Evolutionary conservation across 306 rosid species (phyloP).

Genomic region (Sphenostylis stenocarpa): DNA sequence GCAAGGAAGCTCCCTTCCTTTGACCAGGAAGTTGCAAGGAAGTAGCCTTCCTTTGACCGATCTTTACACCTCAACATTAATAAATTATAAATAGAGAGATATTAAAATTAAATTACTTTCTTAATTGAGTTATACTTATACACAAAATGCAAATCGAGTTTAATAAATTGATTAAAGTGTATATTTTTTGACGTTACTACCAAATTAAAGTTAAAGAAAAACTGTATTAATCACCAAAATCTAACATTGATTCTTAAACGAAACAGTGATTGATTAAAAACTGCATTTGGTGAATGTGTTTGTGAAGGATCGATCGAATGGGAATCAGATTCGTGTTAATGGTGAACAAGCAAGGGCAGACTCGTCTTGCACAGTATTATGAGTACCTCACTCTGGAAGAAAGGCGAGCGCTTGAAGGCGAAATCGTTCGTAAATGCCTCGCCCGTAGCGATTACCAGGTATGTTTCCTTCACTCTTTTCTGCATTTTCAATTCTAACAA

Average conservation of each 20-base stretch:
- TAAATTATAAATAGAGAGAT: no score
- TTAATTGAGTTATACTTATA: no score
- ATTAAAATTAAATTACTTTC: no score
- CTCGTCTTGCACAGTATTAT: conserved; percentile 92
- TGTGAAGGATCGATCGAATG: conserved; percentile 37
- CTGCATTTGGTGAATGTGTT: background rate
- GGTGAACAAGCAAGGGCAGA: conserved; percentile 96
- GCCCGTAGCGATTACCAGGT: conserved; percentile 88
- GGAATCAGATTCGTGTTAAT: conserved; percentile 90
- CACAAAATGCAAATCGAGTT: no score
- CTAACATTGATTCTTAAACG: background rate
- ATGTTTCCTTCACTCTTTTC: background rate
- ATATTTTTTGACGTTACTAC: no score
- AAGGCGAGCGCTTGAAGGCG: conserved; percentile 84
- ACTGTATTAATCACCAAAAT: background rate
- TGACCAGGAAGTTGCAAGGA: no score
- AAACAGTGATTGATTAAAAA: background rate
- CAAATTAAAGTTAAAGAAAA: no score
- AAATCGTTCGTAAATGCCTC: conserved; percentile 93
- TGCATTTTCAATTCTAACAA: background rate
- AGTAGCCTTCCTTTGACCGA: no score
- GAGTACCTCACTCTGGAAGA: conserved; percentile 81
- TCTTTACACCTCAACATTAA: no score
- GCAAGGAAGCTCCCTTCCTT: no score
- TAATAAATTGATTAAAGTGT: no score